Evolutionary conservation across 768 basidiomycete species (phyloP), one percentile per base, ranked within the genome.

Genomic region (Boletus insuetus): DNA sequence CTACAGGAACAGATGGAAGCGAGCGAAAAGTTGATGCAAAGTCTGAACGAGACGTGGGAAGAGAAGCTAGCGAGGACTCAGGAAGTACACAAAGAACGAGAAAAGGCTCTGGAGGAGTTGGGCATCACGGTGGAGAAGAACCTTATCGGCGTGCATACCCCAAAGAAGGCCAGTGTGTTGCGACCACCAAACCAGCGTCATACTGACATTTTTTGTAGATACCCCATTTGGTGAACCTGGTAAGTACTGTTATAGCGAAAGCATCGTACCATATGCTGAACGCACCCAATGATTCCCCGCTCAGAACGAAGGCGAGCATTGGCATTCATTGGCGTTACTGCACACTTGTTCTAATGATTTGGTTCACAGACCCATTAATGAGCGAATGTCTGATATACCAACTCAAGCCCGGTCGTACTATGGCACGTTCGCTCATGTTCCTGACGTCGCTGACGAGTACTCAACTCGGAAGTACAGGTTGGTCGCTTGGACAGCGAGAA

Each of bases 61-160:
- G 79, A 98, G 74, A 95, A 96, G 77, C 76, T 98, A 79, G 74
- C 76, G 64, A 82, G 92, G 68, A 98, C 96, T 19, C 89, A 94
- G 69, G 89, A 92, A 72, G 91, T 98, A 31, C 95, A 98, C 77
- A 91, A 89, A 67, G 95, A 98, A 74, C 84, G 97, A 58, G 97
- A 99, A 78, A 89, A 94, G 78, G 97, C 97, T 11, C 74, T 99
- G 46, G 97, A 99, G 74, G 96, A 97, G 74, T 77, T 99, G 58
- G 97, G 97, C 35, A 98, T 99, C 73, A 91, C 91, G 39, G 93
- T 99, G 56, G 96, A 98, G 75, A 98, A 94, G 81, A 91, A 94
- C 61, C 70, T 91, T 53, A 90, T 98, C 53, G 96, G 97, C 48
- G 97, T 99, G 53, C 94, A 97, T 77, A 94, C 97, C 20, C 97